Evolutionary conservation across 495 filamentous ascomycete species (phyloP), one percentile per base, ranked within the genome.

Genomic region (Pyronema domesticum): DNA sequence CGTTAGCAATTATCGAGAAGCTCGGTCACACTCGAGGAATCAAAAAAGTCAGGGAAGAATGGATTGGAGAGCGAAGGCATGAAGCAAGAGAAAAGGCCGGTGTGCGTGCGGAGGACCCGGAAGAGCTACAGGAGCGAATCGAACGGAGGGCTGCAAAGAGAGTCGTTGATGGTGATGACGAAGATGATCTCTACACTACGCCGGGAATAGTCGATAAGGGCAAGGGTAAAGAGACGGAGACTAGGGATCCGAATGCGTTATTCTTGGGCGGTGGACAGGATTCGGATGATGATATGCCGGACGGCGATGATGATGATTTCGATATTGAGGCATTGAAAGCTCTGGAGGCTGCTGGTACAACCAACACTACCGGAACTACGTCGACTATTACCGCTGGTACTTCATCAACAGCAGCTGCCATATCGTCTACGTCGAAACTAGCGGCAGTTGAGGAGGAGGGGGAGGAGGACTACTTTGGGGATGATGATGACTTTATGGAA

Each of bases 1-100:
- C 85, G 4, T 71, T 95, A 15, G 69, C 79, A 35, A 95, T 95
- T 68, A 86, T 95, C 7, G 93, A 99, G 68, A 95, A 94, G 68
- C 70, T 87, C 3, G 91, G 91, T 1, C 91, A 96, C 67, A 83
- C 80, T 37, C 83, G 78, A 63, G 71, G 74, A 3, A 71, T 86
- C 57, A 74, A 82, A 54, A 77, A 76, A 60, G 80, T 81, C 62
- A 66, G 75, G 30, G 60, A 69, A 40, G 66, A 70, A 49, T 96
- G 89, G 89, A 93, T 96, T 54, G 23, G 23, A 30, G 23, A 30
- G 5, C 23, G 23, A 2, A 30, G 23, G 23, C 77, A 88, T 58
- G 87, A 94, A 65, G 77, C 71, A 34, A 82, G 68, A 57, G 46
- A 45, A 35, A 43, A 33, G 48, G 39, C 17, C 52, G 39, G 39